Conservation (phyloP, 108 stramenopile species). For the Poteriospumella lacustris region DNA sequence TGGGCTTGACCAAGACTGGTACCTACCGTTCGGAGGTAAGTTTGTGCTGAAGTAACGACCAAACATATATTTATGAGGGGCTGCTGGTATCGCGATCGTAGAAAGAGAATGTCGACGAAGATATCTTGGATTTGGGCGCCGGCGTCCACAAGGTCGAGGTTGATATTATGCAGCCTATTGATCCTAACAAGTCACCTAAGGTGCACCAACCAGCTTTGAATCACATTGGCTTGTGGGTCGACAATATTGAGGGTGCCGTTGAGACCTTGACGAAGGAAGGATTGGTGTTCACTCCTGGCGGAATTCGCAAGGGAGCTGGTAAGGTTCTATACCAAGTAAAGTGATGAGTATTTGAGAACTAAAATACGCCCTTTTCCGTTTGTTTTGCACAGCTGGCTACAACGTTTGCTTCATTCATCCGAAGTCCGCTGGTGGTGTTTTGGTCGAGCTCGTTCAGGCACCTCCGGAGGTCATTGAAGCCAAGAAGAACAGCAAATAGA, state of each 20-base stretch:
- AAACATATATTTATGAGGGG: too few species aligned
- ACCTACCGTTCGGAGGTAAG: constrained; percentile 45
- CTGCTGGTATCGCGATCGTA: constrained; percentile 39
- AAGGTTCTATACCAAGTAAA: not conserved
- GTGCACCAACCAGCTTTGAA: constrained; percentile 86
- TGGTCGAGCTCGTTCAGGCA: constrained; percentile 96
- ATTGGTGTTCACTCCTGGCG: constrained; percentile 75
- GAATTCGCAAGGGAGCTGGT: constrained; percentile 82
- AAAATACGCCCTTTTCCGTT: not conserved
- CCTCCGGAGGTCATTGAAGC: constrained; percentile 67
- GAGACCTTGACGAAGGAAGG: constrained; percentile 73
- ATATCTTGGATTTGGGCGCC: constrained; percentile 74
- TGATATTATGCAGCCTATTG: constrained; percentile 92
- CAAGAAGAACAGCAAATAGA: too few species aligned
- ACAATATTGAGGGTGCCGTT: constrained; percentile 74
- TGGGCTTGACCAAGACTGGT: constrained; percentile 69
- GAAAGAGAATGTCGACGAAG: constrained; percentile 93
- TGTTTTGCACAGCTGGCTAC: constrained; percentile 58
- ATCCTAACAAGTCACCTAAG: constrained; percentile 57
- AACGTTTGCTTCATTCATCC: constrained; percentile 95
- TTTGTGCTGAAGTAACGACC: too few species aligned
- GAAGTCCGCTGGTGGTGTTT: constrained; percentile 71
- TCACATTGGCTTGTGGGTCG: constrained; percentile 97
- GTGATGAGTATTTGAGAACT: not conserved
- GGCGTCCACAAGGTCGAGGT: constrained; percentile 75